Base-by-base conservation (phyloP, 768 basidiomycete genomes). In the Naganishia onofrii region DNA sequence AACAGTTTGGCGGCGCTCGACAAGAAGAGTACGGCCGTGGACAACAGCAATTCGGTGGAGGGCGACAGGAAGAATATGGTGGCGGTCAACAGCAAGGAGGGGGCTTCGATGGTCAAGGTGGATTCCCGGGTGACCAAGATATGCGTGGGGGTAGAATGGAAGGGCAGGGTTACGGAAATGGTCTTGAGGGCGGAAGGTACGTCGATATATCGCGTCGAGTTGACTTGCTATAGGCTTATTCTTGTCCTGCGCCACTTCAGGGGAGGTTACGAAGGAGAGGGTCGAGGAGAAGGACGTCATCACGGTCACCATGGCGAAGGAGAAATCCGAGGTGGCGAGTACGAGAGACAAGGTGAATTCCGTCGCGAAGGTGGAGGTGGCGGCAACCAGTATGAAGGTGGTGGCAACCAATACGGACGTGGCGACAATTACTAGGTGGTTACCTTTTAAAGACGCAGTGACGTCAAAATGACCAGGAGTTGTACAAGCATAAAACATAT, bases 51-150 rank as follows among this genome's bases (percentile, higher is more conserved):
- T n/a, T n/a, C n/a, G n/a, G n/a, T n/a, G 53, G 53, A 26, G 36
- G n/a, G 1, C 32, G 60, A 44, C 46, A 46, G 15, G 60, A 63
- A 46, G 60, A 42, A 1, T 42, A n/a, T 21, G 60, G 60, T 19
- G 60, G 60, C 38, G 60, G 46, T n/a, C 60, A 44, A 36, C 42
- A 63, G 23, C 46, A 46, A 42, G n/a, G 60, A 4, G 60, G 60
- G 5, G 60, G 60, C 42, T 46, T 63, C 42, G 60, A 63, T 15
- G 60, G 60, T 15, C 38, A 63, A 44, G 60, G 60, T 36, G n/a
- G n/a, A n/a, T n/a, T n/a, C n/a, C n/a, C n/a, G n/a, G n/a, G n/a
- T n/a, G n/a, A n/a, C n/a, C n/a, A n/a, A n/a, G n/a, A n/a, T n/a
- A n/a, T n/a, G n/a, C n/a, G n/a, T n/a, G n/a, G n/a, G n/a, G n/a